phyloP scores from a whole-genome alignment of 1,284 basidiomycete genomes.

The Trametes hirsuta region DNA sequence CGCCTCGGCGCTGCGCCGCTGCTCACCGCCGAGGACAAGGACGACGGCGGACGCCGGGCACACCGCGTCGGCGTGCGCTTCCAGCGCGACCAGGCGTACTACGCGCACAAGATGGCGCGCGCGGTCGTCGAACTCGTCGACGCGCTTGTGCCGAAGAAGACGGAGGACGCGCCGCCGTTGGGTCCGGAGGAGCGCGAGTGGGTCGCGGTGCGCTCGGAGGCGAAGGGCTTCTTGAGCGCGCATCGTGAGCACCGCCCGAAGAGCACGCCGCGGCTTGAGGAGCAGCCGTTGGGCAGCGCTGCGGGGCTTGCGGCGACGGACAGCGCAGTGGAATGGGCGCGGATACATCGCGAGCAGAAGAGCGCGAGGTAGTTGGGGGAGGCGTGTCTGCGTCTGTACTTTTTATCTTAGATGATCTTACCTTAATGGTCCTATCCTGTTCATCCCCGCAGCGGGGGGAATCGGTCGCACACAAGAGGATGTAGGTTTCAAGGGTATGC shows the following conservation, averaged over 20 bases:
- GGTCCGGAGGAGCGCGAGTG: conserved; percentile 21
- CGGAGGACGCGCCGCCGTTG: conserved; percentile 7
- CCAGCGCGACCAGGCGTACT: conserved; percentile 24
- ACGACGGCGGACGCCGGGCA: not conserved
- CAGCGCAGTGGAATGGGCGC: conserved; percentile 17
- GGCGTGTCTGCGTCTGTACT: not conserved
- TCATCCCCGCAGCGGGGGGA: too few species aligned
- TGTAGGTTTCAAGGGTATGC: conserved; percentile 2
- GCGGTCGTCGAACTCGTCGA: conserved; percentile 27
- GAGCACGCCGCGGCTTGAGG: conserved; percentile 25
- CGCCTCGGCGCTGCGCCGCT: conserved; percentile 40
- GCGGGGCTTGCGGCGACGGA: conserved; percentile 25
- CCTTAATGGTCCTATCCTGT: not conserved
- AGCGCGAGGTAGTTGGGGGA: not conserved
- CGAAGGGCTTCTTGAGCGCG: conserved; percentile 18
- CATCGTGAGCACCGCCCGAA: conserved; percentile 11
- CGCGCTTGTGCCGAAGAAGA: conserved; percentile 22
- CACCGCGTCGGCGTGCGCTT: conserved; percentile 8
- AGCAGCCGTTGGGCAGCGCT: conserved; percentile 25
- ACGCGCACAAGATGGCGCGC: conserved; percentile 26
- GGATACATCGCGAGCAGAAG: conserved; percentile 20
- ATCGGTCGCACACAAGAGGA: too few species aligned
- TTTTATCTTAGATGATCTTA: not conserved
- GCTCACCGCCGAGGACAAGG: conserved; percentile 1
- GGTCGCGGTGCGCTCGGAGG: conserved; percentile 23